Percentiles rank a stretch among this genome's conserved stretches.
These are phyloP conservation scores for Phytophthora tubulina DNA, from an alignment of 352 stramenopile genomes.

Conservation along the genomic window DNA sequence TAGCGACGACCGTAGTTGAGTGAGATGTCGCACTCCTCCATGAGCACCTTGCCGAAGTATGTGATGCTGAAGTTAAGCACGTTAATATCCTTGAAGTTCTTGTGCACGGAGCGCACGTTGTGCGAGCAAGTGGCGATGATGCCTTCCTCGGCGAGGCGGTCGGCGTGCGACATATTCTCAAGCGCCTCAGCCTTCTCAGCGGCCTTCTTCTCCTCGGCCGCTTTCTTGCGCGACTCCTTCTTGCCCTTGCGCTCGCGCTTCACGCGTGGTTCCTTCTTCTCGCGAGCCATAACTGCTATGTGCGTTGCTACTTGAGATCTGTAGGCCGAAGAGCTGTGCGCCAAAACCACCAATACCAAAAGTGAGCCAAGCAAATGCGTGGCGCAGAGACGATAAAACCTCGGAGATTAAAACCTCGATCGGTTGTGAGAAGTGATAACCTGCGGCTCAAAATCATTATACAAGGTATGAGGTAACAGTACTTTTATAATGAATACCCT, in stretches of 20 bases:
- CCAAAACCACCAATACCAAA: constrained; percentile 46
- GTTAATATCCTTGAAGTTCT: constrained; percentile 98
- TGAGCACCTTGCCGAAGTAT: constrained; percentile 96
- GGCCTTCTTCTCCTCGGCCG: constrained; percentile 82
- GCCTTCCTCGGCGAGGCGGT: constrained; percentile 93
- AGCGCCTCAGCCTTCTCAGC: constrained; percentile 71
- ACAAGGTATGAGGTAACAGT: not conserved
- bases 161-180: constrained; percentile 79
- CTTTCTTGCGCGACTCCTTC: constrained; percentile 82
- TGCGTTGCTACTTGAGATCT: constrained; percentile 18
- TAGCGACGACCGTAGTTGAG: constrained; percentile 99
- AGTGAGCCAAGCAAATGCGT: constrained; percentile 37
- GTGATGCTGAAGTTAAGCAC: constrained; percentile 97
- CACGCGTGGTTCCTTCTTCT: constrained; percentile 66
- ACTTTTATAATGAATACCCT: constrained; percentile 22
- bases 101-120: constrained; percentile 91
- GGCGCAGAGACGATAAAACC: constrained; percentile 26
- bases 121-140: constrained; percentile 98
- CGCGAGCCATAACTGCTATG: constrained; percentile 30
- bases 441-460: not conserved
- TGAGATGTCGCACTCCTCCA: constrained; percentile 96
- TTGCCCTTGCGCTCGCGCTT: constrained; percentile 86
- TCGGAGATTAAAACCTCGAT: constrained; percentile 24
- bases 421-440: not conserved
- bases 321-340: constrained; percentile 23